phyloP scores from a whole-genome alignment of 2,329 filamentous ascomycete genomes.

The Aspergillus sp. region DNA sequence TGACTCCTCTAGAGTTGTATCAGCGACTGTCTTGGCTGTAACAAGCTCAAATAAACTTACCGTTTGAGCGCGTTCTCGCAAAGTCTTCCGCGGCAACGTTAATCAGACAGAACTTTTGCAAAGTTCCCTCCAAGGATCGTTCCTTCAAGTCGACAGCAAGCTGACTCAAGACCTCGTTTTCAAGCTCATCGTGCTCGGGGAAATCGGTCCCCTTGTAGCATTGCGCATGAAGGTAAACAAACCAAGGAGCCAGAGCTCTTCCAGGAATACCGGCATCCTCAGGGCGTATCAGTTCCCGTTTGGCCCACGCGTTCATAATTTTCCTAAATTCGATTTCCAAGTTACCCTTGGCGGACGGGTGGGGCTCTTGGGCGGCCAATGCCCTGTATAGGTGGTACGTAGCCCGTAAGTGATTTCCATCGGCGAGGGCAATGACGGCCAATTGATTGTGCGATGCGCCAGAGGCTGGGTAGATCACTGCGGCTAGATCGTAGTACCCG shows the following conservation, averaged over 20 bases:
- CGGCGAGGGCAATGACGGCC: constrained; percentile 73
- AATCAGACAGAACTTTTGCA: constrained; percentile 77
- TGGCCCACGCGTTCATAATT: constrained; percentile 53
- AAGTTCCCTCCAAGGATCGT: constrained; percentile 56
- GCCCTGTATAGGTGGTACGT: constrained; percentile 89
- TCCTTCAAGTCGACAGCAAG: constrained; percentile 69
- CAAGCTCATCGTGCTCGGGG: constrained; percentile 71
- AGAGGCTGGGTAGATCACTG: constrained; percentile 70
- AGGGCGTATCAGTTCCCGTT: constrained; percentile 44
- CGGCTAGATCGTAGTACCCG: constrained; percentile 79
- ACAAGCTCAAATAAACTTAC: constrained; percentile 36
- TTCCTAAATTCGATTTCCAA: constrained; percentile 75
- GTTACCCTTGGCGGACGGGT: constrained; percentile 70
- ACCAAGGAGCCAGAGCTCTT: constrained; percentile 70
- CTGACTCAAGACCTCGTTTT: constrained; percentile 77
- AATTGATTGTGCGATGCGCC: constrained; percentile 87
- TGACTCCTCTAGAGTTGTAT: constrained; percentile 40
- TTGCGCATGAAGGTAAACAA: constrained; percentile 78
- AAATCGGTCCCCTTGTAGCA: constrained; percentile 76
- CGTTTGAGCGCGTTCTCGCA: constrained; percentile 57
- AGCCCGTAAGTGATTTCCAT: constrained; percentile 74
- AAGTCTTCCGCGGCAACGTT: constrained; percentile 82
- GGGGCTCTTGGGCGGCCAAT: constrained; percentile 67
- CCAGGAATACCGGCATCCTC: constrained; percentile 47
- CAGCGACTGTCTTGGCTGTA: constrained; percentile 6